phyloP scores from a whole-genome alignment of 306 rosid genomes.

The Vigna nakashimae region DNA sequence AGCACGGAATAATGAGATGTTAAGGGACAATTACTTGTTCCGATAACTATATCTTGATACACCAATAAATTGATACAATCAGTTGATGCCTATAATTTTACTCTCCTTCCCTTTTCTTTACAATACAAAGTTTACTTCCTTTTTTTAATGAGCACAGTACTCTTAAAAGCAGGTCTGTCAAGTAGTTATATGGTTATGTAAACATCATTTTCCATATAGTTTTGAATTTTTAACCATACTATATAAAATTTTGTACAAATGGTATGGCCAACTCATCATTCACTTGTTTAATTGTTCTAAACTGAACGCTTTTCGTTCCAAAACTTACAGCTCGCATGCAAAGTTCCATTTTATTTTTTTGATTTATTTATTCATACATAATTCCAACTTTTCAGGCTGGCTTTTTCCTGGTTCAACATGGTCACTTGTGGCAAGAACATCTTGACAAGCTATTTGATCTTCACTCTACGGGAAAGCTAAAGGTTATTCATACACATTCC shows the following conservation, averaged over 20 bases:
- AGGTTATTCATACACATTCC: constrained; percentile 56
- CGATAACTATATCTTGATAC: too few species aligned
- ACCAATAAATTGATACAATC: too few species aligned
- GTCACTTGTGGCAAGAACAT: constrained; percentile 87
- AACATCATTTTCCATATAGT: too few species aligned
- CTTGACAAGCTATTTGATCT: constrained; percentile 73
- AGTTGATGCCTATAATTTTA: too few species aligned
- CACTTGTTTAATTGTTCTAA: constrained; percentile 1
- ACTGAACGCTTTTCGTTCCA: not conserved
- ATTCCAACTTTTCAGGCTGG: constrained; percentile 73
- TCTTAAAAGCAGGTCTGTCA: too few species aligned
- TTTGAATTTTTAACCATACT: not conserved
- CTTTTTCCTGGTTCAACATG: constrained; percentile 88
- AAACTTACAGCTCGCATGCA: not conserved
- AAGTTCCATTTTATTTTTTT: constrained; percentile 2
- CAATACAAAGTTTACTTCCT: too few species aligned
- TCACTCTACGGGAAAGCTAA: constrained; percentile 73
- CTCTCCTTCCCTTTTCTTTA: too few species aligned
- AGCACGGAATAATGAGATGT: not conserved
- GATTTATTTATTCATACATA: constrained; percentile 10
- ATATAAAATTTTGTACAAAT: not conserved
- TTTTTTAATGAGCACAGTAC: too few species aligned
- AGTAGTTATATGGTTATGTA: too few species aligned
- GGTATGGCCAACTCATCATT: not conserved
- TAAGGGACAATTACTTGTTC: not conserved